phyloP scores from a whole-genome alignment of 2,329 filamentous ascomycete genomes.

The Talaromyces funiculosus region DNA sequence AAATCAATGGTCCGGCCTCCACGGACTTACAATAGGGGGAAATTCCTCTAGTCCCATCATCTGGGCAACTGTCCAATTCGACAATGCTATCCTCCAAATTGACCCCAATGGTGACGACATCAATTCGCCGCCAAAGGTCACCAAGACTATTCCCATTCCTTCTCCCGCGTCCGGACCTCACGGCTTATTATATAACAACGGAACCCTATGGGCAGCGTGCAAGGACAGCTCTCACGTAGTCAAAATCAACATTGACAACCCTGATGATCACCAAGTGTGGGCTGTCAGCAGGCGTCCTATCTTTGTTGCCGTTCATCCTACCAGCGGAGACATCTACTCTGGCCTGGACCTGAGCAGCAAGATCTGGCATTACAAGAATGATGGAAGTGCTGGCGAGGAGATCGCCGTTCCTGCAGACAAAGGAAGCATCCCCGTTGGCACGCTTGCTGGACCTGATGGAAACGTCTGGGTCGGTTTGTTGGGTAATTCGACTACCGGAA shows the following conservation, averaged over 20 bases:
- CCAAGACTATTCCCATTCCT: background rate
- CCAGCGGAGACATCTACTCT: conserved; percentile 1
- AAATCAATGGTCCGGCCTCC: background rate
- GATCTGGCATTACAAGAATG: conserved; percentile 5
- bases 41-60: background rate
- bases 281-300: background rate
- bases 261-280: background rate
- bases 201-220: background rate
- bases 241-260: background rate
- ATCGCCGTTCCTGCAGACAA: background rate
- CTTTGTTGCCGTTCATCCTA: background rate
- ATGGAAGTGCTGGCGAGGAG: background rate
- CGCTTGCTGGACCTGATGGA: background rate
- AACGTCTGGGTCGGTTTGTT: background rate
- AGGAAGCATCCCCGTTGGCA: background rate
- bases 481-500: background rate
- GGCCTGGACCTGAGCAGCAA: conserved; percentile 1
- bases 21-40: background rate
- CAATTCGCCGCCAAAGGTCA: background rate
- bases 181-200: background rate
- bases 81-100: background rate
- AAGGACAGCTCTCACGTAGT: conserved; percentile 4
- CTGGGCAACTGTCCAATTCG: background rate
- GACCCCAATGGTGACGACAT: background rate
- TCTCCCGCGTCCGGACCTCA: background rate